These are phyloP conservation scores for Colletotrichum horii DNA, from an alignment of 2,329 filamentous ascomycete species.

Conservation along the genomic window DNA sequence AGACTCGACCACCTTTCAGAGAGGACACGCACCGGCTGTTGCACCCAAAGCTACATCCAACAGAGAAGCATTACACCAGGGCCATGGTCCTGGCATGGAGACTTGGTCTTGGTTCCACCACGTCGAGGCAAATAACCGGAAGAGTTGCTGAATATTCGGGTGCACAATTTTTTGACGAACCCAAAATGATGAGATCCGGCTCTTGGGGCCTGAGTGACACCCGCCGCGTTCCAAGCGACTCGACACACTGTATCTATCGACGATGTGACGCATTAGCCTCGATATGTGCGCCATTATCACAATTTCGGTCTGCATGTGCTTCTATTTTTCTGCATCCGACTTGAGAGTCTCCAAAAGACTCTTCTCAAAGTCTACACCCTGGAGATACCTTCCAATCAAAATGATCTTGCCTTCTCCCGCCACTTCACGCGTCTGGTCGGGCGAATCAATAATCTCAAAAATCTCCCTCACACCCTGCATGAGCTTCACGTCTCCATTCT, in stretches of 20 bases:
- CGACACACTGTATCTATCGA: neutral
- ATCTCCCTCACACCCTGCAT: slow-evolving; percentile 92
- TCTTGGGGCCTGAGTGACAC: neutral
- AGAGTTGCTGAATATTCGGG: neutral
- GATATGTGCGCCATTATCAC: neutral
- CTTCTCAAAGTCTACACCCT: slow-evolving; percentile 53
- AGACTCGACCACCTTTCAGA: neutral
- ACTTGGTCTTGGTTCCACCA: neutral
- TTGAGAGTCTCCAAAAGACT: slow-evolving; percentile 36
- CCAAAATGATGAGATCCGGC: neutral
- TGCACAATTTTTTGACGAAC: neutral
- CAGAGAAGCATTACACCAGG: neutral
- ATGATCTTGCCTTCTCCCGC: slow-evolving; percentile 61
- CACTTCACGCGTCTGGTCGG: slow-evolving; percentile 33
- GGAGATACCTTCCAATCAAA: slow-evolving; percentile 64
- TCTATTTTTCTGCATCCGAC: neutral
- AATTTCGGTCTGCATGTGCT: neutral
- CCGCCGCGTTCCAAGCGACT: neutral
- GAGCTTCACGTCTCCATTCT: slow-evolving; percentile 71
- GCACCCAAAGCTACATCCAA: neutral
- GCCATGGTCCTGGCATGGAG: neutral
- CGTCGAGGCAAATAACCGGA: neutral
- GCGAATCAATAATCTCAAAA: slow-evolving; percentile 83
- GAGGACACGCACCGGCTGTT: neutral
- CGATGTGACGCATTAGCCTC: neutral